Evolutionary conservation across 257 asterid species (phyloP), one percentile per base, ranked within the genome.

Genomic region (Capsicum baccatum): DNA sequence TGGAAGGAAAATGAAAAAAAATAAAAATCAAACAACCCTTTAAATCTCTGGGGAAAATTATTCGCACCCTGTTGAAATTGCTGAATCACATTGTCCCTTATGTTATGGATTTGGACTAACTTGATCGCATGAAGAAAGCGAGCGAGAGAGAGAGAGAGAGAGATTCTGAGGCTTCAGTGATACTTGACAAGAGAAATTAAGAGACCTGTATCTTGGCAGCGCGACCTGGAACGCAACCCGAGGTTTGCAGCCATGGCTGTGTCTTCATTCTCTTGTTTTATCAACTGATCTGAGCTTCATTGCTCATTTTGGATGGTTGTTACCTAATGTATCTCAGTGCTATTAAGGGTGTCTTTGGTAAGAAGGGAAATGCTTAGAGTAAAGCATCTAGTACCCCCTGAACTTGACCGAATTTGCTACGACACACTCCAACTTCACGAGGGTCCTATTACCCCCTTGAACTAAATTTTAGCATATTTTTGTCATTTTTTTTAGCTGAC

Each of bases 181-280:
- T 70, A 70, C 9, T 70, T 42, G 35, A 10, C 37, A 16, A n/a
- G 35, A 42, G 71, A 60, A 48, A 50, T 0, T 26, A 79, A 2
- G 48, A 55, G 82, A 56, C 57, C 59, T 16, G 58, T 81, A 81
- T 67, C 74, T 14, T 67, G 74, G 83, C 10, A 52, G 67, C 35
- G 67, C 35, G 35, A 79, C 9, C 64, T 26, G 33, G 64, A 78
- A 0, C 0, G n/a, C 42, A 33, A 50, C 64, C 47, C 1, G 6
- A n/a, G 13, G 55, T 64, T 37, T 64, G 47, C 71, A 64, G 39
- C 42, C 71, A 64, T 26, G 71, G 71, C 17, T 42, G 10, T 62
- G 68, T 19, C 68, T 21, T 62, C 68, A 63, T 21, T 64, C 71
- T 64, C 44, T 64, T 64, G 17, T 64, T 62, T 63, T 63, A 26